A percentile compares a stretch with the other conserved stretches of the same genome.
Conservation (phyloP, 768 basidiomycete genomes). For the Agaricus blazei region DNA sequence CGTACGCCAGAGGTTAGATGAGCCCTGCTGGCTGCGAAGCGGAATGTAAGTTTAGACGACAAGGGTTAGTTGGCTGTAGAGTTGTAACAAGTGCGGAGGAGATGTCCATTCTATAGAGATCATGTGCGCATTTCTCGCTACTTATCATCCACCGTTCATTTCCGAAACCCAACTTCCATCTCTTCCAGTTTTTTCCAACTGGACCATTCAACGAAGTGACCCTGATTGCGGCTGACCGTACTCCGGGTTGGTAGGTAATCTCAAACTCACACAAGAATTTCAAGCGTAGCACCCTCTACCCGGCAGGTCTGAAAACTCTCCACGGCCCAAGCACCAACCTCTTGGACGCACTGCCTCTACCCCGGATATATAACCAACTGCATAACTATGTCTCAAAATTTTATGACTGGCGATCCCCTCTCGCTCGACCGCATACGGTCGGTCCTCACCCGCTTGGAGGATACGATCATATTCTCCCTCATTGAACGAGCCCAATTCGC, state of each 20-base stretch:
- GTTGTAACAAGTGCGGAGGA: no score
- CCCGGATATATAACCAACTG: background rate
- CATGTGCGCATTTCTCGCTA: no score
- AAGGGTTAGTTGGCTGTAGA: no score
- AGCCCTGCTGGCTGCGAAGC: no score
- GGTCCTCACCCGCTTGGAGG: conserved; percentile 86
- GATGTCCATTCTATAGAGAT: no score
- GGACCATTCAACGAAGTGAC: background rate
- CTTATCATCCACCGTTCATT: no score
- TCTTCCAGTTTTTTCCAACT: no score
- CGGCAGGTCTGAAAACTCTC: background rate
- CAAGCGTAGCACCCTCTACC: background rate
- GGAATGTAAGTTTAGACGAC: no score
- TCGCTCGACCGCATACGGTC: conserved; percentile 85
- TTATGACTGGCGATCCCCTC: conserved; percentile 72
- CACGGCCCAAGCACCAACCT: background rate
- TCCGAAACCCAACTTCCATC: no score
- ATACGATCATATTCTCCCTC: conserved; percentile 97
- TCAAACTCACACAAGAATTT: background rate
- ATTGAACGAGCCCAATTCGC: conserved; percentile 98
- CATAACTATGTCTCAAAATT: conserved; percentile 50
- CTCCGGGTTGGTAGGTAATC: conserved; percentile 3
- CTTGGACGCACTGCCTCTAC: background rate
- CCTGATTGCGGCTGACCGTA: background rate
- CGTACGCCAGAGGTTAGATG: no score